A percentile compares a stretch with the other conserved stretches of the same genome.
Evolutionary conservation across 352 stramenopile genomes (phyloP).

Genomic region (Pythium scleroteichum): DNA sequence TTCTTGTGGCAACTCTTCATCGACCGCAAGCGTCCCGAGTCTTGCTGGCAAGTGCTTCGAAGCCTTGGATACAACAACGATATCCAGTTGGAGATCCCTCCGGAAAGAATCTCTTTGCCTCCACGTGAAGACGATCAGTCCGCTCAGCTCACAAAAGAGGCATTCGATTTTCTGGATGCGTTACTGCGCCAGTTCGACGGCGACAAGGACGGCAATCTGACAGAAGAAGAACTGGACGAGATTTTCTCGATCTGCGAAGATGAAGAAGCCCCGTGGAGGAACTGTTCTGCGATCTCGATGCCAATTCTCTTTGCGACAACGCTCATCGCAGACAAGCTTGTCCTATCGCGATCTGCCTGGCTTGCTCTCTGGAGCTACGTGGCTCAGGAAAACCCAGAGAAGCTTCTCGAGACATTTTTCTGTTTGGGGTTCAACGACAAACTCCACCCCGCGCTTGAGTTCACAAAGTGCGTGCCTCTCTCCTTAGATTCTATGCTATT

Average conservation of each 20-base stretch:
- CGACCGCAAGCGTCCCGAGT: conserved; percentile 86
- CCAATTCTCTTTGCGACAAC: conserved; percentile 59
- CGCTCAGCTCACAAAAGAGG: conserved; percentile 68
- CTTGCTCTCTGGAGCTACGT: conserved; percentile 74
- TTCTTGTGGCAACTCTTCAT: conserved; percentile 89
- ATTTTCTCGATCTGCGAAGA: conserved; percentile 88
- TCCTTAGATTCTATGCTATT: background rate
- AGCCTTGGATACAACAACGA: conserved; percentile 84
- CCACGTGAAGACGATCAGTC: conserved; percentile 71
- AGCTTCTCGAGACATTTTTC: conserved; percentile 77
- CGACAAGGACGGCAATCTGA: conserved; percentile 79
- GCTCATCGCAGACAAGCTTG: conserved; percentile 50
- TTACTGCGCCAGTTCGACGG: conserved; percentile 83
- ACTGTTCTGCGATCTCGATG: conserved; percentile 53
- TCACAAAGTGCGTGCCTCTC: conserved; percentile 39
- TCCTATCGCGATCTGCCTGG: conserved; percentile 61
- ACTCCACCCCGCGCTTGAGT: conserved; percentile 57
- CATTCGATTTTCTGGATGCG: conserved; percentile 70
- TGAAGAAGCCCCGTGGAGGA: conserved; percentile 65
- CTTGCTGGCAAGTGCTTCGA: conserved; percentile 84
- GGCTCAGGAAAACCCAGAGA: conserved; percentile 72
- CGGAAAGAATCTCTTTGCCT: conserved; percentile 55
- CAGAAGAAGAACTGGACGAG: conserved; percentile 62
- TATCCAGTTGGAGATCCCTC: conserved; percentile 73
- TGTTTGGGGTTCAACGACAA: conserved; percentile 86